These are phyloP conservation scores for Jatropha curcas DNA, from an alignment of 345 rosid genomes.

Conservation along the genomic window DNA sequence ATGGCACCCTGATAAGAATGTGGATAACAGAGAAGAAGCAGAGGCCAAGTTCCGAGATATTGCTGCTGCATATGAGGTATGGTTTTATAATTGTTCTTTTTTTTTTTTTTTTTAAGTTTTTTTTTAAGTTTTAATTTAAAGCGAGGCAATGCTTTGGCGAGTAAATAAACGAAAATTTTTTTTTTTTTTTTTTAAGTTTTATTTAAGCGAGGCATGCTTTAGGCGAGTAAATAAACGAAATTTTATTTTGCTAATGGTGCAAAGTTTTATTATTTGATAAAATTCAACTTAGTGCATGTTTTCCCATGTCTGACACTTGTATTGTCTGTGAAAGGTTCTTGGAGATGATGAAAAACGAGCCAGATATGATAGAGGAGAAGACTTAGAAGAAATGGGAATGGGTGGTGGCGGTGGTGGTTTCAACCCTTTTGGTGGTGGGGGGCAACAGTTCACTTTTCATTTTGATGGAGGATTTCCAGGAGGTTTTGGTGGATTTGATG, in stretches of 20 bases:
- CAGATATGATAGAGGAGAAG: constrained; percentile 94
- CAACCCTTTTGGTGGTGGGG: constrained; percentile 85
- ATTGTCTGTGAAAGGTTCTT: constrained; percentile 54
- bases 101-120: background rate
- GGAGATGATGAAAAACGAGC: constrained; percentile 88
- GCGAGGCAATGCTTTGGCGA: too few species aligned
- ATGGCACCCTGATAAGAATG: constrained; percentile 99
- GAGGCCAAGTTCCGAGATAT: constrained; percentile 88
- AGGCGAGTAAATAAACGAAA: background rate
- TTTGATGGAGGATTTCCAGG: constrained; percentile 95
- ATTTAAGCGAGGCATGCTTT: too few species aligned
- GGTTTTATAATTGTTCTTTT: background rate
- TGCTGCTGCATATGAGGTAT: constrained; percentile 98
- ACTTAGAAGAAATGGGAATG: constrained; percentile 85
- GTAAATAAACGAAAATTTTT: too few species aligned
- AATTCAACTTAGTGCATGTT: background rate
- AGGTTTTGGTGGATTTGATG: constrained; percentile 61
- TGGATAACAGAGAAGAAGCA: constrained; percentile 89
- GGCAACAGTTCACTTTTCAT: constrained; percentile 73
- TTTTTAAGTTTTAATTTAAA: too few species aligned
- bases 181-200: background rate
- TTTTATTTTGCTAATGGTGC: background rate
- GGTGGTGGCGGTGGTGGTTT: constrained; percentile 63
- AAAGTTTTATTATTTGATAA: too few species aligned
- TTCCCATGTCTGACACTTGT: background rate